These are phyloP conservation scores for Syncephalastrum contaminatum DNA, from an alignment of 371 early-diverging fungal genomes.

Conservation along the genomic window DNA sequence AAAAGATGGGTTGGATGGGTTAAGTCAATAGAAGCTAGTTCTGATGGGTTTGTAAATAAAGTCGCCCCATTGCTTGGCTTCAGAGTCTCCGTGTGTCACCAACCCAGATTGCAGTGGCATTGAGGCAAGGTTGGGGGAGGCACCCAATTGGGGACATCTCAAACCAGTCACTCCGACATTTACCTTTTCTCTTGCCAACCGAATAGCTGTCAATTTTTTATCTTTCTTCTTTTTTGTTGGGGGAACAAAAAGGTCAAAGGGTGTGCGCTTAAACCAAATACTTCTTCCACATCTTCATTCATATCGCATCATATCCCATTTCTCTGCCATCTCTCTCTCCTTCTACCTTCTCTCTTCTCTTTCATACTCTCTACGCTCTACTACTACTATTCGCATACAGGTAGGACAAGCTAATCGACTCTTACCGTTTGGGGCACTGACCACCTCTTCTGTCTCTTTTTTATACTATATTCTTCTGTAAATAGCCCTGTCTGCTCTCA, in stretches of 20 bases:
- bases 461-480: background rate
- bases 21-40: too few relatives aligned
- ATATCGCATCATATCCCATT: conserved; percentile 3
- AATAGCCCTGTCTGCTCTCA: conserved; percentile 3
- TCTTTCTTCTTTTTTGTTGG: conserved; percentile 21
- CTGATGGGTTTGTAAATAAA: too few relatives aligned
- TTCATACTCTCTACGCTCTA: conserved; percentile 9
- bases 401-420: background rate
- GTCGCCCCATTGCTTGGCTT: too few relatives aligned
- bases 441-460: conserved; percentile 2
- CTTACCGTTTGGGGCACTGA: background rate
- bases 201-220: conserved; percentile 13
- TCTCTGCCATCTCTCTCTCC: conserved; percentile 2
- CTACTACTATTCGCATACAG: conserved; percentile 10
- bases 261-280: conserved; percentile 2
- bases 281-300: conserved; percentile 5
- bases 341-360: conserved; percentile 10
- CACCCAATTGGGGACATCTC: too few relatives aligned
- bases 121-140: too few relatives aligned
- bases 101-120: too few relatives aligned
- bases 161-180: too few relatives aligned
- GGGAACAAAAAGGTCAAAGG: conserved; percentile 18
- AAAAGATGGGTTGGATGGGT: too few relatives aligned
- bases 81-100: too few relatives aligned
- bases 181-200: too few relatives aligned